Base-by-base conservation (phyloP, 2,329 filamentous ascomycete genomes). In the Aureobasidium sp. region DNA sequence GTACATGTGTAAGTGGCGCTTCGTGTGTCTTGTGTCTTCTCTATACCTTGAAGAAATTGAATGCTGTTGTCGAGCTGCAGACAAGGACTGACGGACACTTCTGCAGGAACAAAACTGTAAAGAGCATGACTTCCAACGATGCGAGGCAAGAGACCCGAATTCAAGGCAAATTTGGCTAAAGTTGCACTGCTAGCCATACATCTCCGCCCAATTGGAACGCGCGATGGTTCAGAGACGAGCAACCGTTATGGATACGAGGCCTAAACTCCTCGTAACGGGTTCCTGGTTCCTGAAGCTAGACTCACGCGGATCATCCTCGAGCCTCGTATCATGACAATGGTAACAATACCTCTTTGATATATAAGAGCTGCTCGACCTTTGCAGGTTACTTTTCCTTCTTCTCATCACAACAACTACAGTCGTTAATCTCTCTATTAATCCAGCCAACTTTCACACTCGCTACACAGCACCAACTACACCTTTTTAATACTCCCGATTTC, bases 241-340 rank as follows among this genome's bases (percentile, higher is more conserved):
- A 6, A 12, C 55, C 55, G 55, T 58, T 58, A 44, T 42, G 53
- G 55, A 58, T 58, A 58, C 55, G 55, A 58, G 55, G 12, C 8
- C 42, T 48, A 27, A 44, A 34, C 27, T 56, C 39, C 31, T 25
- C n/a, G 39, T 29, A 45, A 57, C 53, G 53, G 53, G 37, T 48
- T 47, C 20, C 42, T 48, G 55, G 55, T 58, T 58, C 55, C 55
- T 58, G 42, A 15, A 36, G 31, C 55, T 56, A 58, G 20, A n/a
- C 55, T 27, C n/a, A 44, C n/a, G 14, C 52, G 52, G 29, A 42
- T 4, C 12, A n/a, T 27, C 29, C 31, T 47, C 31, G 20, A 48
- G 22, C 20, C 29, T 27, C 15, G 29, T n/a, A 29, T 31, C 55
- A 47, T 36, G 31, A 17, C 39, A 56, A 22, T 34, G 39, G 52